Percentiles rank a stretch among this genome's conserved stretches.
Conservation (phyloP, 169 alveolate species). For the Pseudocohnilembus persalinus region DNA sequence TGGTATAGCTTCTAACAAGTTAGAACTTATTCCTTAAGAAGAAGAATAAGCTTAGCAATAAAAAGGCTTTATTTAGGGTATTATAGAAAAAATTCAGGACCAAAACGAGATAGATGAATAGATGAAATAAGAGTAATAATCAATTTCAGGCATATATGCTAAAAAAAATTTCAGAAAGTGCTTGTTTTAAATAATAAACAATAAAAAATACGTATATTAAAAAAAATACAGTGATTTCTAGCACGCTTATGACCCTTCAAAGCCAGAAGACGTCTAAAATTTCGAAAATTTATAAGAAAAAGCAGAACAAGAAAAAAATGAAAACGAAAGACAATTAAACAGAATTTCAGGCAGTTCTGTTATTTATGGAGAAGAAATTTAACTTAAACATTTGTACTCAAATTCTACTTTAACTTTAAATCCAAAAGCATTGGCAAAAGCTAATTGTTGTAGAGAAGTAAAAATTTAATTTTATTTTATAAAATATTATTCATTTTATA, state of each 20-base stretch:
- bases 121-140: background rate
- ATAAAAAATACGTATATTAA: constrained; percentile 27
- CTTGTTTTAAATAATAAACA: constrained; percentile 25
- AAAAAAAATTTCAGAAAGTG: constrained; percentile 27
- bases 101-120: background rate
- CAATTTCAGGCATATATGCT: constrained; percentile 7
- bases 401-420: constrained; percentile 35
- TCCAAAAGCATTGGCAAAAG: constrained; percentile 26
- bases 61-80: background rate
- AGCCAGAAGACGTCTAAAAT: background rate
- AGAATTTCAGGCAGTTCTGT: constrained; percentile 19
- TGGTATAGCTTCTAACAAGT: constrained; percentile 47
- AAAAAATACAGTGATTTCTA: constrained; percentile 13
- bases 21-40: constrained; percentile 32
- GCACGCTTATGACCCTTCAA: background rate
- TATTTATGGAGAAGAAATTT: constrained; percentile 41
- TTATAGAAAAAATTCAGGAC: background rate
- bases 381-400: constrained; percentile 28
- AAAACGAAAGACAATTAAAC: constrained; percentile 27
- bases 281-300: constrained; percentile 15
- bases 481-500: background rate
- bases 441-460: constrained; percentile 44
- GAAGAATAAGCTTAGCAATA: background rate
- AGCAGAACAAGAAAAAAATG: constrained; percentile 26
- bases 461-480: background rate